Conservation (phyloP, 176 grass and related monocot species). For the Carex pumila region DNA sequence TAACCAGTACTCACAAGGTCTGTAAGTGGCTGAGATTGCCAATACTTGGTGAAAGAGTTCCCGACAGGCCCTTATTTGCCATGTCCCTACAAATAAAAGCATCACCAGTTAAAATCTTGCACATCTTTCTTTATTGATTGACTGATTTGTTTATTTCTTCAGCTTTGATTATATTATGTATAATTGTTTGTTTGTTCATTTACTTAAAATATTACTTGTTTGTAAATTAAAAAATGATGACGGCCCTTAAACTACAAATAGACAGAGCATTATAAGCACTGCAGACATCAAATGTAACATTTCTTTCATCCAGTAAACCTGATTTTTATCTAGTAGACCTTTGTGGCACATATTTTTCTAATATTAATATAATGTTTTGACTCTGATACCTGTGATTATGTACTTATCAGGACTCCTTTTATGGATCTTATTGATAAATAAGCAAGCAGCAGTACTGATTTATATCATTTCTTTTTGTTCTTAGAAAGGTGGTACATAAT, state of each 20-base stretch:
- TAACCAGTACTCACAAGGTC: slow-evolving; percentile 52
- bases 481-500: background rate
- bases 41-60: slow-evolving; percentile 64
- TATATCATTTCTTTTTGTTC: background rate
- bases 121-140: background rate
- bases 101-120: slow-evolving; percentile 4
- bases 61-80: slow-evolving; percentile 69
- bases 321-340: background rate
- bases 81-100: slow-evolving; percentile 70
- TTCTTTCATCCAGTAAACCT: background rate
- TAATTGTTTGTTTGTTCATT: no score
- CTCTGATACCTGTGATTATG: background rate
- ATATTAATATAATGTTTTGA: background rate
- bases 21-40: slow-evolving; percentile 88
- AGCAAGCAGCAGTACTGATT: background rate
- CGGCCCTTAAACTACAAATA: background rate
- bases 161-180: background rate
- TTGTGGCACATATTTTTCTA: background rate
- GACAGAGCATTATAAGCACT: background rate
- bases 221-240: no score
- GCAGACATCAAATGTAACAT: background rate
- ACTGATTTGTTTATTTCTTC: background rate
- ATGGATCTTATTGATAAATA: background rate
- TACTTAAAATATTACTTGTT: no score
- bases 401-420: background rate